A percentile compares a stretch with the other conserved stretches of the same genome.
Conservation (phyloP, 2,329 filamentous ascomycete genomes). For the Fonsecaea multimorphosa region DNA sequence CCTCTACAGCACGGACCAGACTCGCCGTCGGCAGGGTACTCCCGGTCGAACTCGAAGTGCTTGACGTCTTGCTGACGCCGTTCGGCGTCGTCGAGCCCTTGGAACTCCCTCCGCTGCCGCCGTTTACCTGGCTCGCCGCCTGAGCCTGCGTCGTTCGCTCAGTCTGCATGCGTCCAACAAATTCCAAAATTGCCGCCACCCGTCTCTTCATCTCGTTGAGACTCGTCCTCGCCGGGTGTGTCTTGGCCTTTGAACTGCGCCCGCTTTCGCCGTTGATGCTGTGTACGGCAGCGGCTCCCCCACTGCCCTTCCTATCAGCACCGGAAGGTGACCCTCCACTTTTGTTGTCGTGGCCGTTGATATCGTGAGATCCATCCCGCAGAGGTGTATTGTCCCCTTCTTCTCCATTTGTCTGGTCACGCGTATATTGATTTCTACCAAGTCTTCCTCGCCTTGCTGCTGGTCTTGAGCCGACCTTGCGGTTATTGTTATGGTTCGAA, state of each 20-base stretch:
- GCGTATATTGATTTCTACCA: slow-evolving; percentile 82
- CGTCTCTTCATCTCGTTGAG: slow-evolving; percentile 89
- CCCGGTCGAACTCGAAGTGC: not conserved
- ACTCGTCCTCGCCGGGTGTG: slow-evolving; percentile 66
- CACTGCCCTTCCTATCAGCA: slow-evolving; percentile 34
- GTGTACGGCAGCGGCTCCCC: slow-evolving; percentile 42
- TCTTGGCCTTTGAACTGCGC: slow-evolving; percentile 66
- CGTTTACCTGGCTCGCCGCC: slow-evolving; percentile 30
- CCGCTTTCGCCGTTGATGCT: slow-evolving; percentile 64
- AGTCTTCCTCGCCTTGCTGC: slow-evolving; percentile 70
- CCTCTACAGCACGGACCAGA: slow-evolving; percentile 45
- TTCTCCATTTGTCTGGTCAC: slow-evolving; percentile 69
- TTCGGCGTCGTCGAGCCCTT: slow-evolving; percentile 41
- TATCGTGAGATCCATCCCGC: slow-evolving; percentile 41
- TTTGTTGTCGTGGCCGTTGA: slow-evolving; percentile 26
- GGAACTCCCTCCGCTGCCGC: slow-evolving; percentile 44
- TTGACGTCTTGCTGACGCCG: slow-evolving; percentile 28
- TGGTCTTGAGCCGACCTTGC: slow-evolving; percentile 65
- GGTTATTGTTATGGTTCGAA: slow-evolving; percentile 60
- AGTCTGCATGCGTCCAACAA: slow-evolving; percentile 85
- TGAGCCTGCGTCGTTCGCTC: slow-evolving; percentile 72
- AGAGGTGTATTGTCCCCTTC: slow-evolving; percentile 46
- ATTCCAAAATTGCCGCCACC: slow-evolving; percentile 83
- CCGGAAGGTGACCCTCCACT: slow-evolving; percentile 45
- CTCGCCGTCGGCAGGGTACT: slow-evolving; percentile 39